Conservation (phyloP, 2,329 filamentous ascomycete species). For the Botrytis fragariae region DNA sequence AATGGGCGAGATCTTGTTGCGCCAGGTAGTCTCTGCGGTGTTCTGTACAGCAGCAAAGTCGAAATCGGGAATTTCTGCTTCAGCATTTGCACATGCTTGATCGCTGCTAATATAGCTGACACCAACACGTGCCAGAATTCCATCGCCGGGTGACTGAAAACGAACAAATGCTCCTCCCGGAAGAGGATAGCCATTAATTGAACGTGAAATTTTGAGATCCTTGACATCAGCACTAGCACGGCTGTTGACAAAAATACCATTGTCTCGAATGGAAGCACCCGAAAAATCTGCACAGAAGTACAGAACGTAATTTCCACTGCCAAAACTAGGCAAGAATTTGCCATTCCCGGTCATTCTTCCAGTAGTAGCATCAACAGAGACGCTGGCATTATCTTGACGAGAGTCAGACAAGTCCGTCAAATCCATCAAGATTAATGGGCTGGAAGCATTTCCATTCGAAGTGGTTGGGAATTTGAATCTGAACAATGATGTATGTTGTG, state of each 20-base stretch:
- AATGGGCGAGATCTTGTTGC: constrained; percentile 58
- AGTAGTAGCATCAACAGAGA: constrained; percentile 52
- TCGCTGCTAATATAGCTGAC: constrained; percentile 66
- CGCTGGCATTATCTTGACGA: constrained; percentile 53
- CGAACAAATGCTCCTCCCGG: constrained; percentile 62
- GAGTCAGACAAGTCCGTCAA: constrained; percentile 62
- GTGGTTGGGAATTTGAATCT: constrained; percentile 57
- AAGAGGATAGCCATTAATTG: constrained; percentile 53
- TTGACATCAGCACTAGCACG: constrained; percentile 50
- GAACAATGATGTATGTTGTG: constrained; percentile 63
- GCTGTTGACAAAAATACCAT: constrained; percentile 60
- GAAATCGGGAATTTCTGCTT: constrained; percentile 64
- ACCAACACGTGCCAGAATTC: constrained; percentile 62
- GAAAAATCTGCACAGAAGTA: constrained; percentile 69
- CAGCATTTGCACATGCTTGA: constrained; percentile 66
- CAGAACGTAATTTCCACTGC: constrained; percentile 55
- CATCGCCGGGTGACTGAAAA: constrained; percentile 50
- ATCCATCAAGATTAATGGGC: constrained; percentile 63
- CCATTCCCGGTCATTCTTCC: constrained; percentile 63
- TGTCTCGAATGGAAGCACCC: constrained; percentile 56
- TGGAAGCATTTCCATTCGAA: constrained; percentile 39
- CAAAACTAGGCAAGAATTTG: constrained; percentile 63
- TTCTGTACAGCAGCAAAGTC: constrained; percentile 56
- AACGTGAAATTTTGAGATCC: constrained; percentile 49
- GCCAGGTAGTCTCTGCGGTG: constrained; percentile 57